Evolutionary conservation across 2,329 filamentous ascomycete genomes (phyloP).

Genomic region (Neonectria magnoliae): DNA sequence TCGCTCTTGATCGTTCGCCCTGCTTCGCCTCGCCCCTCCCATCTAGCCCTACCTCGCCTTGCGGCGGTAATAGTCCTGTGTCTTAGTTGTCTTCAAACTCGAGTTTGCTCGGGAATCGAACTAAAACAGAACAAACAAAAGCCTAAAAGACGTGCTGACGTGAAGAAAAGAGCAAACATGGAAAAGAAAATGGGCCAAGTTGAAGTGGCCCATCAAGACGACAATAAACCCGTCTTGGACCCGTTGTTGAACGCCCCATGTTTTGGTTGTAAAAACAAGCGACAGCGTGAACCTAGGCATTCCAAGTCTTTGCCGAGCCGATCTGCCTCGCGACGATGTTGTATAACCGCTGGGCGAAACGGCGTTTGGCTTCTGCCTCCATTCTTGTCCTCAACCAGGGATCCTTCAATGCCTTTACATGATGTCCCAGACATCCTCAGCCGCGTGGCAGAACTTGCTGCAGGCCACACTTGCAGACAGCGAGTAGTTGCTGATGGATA

Average conservation of each 20-base stretch:
- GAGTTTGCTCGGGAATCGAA: conserved; percentile 1
- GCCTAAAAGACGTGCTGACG: conserved; percentile 24
- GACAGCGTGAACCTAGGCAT: conserved; percentile 76
- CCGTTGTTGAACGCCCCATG: conserved; percentile 80
- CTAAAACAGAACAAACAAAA: conserved; percentile 15
- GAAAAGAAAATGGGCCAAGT: conserved; percentile 61
- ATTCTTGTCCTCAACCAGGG: conserved; percentile 29
- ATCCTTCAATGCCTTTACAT: conserved; percentile 64
- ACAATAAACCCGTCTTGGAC: conserved; percentile 71
- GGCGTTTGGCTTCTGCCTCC: conserved; percentile 39
- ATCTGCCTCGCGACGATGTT: conserved; percentile 71
- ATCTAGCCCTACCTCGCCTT: conserved; percentile 3
- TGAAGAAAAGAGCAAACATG: conserved; percentile 29
- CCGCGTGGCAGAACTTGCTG: conserved; percentile 99
- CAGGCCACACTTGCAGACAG: conserved; percentile 97
- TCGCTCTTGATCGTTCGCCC: not conserved
- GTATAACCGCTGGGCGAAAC: conserved; percentile 67
- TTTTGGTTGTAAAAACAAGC: conserved; percentile 90
- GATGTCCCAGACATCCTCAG: conserved; percentile 95
- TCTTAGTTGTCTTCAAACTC: conserved; percentile 4
- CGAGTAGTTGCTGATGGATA: conserved; percentile 98
- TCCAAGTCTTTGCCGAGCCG: conserved; percentile 63
- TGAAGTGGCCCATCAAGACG: conserved; percentile 71
- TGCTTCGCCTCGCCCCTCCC: not conserved
- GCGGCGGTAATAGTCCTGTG: not conserved